These are phyloP conservation scores for Trichosanthes truncata DNA, from an alignment of 306 rosid species.

Conservation along the genomic window DNA sequence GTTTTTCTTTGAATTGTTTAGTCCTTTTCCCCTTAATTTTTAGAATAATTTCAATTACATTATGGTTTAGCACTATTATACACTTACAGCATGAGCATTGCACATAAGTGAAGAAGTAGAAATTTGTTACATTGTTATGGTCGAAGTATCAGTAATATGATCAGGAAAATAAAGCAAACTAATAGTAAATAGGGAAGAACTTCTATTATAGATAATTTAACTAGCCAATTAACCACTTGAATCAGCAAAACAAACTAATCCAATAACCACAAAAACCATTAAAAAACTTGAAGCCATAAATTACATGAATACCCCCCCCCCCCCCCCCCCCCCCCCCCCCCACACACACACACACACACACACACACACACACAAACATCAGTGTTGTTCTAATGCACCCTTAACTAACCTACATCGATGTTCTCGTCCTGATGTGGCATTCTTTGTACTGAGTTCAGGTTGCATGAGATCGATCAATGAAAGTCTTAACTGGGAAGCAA, in stretches of 20 bases:
- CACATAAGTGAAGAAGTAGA: background rate
- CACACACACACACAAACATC: background rate
- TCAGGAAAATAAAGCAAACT: background rate
- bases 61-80: background rate
- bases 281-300: no score
- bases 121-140: background rate
- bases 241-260: background rate
- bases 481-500: constrained; percentile 81
- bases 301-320: no score
- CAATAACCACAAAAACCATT: background rate
- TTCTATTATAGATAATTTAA: background rate
- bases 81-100: background rate
- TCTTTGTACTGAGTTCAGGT: constrained; percentile 32
- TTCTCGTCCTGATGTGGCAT: background rate
- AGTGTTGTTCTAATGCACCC: background rate
- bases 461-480: constrained; percentile 86
- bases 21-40: background rate
- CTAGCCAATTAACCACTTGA: background rate
- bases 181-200: background rate
- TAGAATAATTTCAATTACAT: background rate
- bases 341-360: no score
- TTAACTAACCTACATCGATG: background rate
- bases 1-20: background rate
- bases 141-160: background rate
- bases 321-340: no score